Evolutionary conservation across 2,329 filamentous ascomycete genomes (phyloP), one percentile per base, ranked within the genome.

Genomic region (Diplodia corticola): DNA sequence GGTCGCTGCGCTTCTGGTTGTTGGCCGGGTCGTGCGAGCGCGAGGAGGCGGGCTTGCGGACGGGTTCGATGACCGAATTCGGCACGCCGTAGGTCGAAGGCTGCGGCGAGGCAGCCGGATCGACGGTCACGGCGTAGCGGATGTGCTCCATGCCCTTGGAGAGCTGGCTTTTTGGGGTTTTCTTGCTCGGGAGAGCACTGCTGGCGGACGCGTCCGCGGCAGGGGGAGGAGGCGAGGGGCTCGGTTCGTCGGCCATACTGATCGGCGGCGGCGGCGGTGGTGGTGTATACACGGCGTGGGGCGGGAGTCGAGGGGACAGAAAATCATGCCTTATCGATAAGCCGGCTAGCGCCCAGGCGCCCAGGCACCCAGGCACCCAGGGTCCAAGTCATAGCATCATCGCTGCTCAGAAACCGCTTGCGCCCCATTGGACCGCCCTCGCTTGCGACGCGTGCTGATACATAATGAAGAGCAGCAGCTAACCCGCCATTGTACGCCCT

Each of bases 1-100:
- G 95, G 75, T 97, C 93, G 75, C 82, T 91, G 73, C 92, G 87
- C 82, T 98, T 98, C 80, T 90, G 83, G 77, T 93, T 95, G 77
- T 89, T 89, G 67, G 82, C 73, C 46, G 91, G 88, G 73, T 91
- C 85, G 77, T 93, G 90, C 24, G 90, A 91, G 70, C 88, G 87
- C 44, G 64, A 46, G 72, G 90, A 72, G 3, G 80, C 70, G 3
- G 81, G 76, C 59, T 80, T 78, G 66, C 81, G 80, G 28, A 83
- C 63, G 15, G 82, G 82, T 10, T 61, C 46, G 68, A 79, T 78
- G 37, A 60, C 37, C 50, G 77, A 75, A 33, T 79, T 78, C 28
- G 81, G 81, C 35, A 86, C 84, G 57, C 83, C 81, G 71, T 84
- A 84, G 44, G 81, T 80, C 67, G 55, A 50, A 69, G 66, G 64